Evolutionary conservation across 768 basidiomycete genomes (phyloP), one percentile per base, ranked within the genome.

Genomic region (Cystoderma amianthinum): DNA sequence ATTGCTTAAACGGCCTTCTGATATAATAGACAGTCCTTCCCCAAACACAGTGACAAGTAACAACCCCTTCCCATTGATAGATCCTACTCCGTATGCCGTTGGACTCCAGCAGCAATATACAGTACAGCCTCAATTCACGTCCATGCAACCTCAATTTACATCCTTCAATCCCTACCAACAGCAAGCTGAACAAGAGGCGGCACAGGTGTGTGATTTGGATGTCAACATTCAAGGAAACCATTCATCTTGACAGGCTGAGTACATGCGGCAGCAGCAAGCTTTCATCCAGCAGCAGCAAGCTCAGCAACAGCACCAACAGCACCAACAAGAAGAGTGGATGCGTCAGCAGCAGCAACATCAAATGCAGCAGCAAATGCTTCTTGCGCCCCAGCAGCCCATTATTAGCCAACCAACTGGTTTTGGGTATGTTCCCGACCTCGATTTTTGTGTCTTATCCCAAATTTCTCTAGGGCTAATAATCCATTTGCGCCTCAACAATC

Each of bases 131-230:
- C 91, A 92, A 51, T 82, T 73, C 55, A 86, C 85, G 1, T 64
- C 72, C 10, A 53, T 91, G 34, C 85, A 85, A 49, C 86, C 87
- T 0, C 92, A 94, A 52, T 89, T 86, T 59, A 92, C 89, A 5
- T 81, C 87, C 1, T 97, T 91, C 72, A 98, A 98, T 60, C 89
- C 89, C 0, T 92, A 90, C 48, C 87, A 90, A 55, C 91, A 93
- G 58, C 94, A 94, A 56, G 79, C 85, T 36, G 86, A 94, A 52
- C 91, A 94, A 52, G 91, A 95, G 60, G 83, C 83, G 12, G 76
- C 82, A 52, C 87, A 87, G 65, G 76, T 64, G 9, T 36, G 12
- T 17, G 7, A 15, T 9, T 30, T 15, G 15, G 15, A 9, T 30
- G 28, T n/a, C n/a, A 30, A 30, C 10, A 32, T n/a, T 40, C 28